phyloP scores from a whole-genome alignment of 495 filamentous ascomycete genomes.

The Daldinia loculata region DNA sequence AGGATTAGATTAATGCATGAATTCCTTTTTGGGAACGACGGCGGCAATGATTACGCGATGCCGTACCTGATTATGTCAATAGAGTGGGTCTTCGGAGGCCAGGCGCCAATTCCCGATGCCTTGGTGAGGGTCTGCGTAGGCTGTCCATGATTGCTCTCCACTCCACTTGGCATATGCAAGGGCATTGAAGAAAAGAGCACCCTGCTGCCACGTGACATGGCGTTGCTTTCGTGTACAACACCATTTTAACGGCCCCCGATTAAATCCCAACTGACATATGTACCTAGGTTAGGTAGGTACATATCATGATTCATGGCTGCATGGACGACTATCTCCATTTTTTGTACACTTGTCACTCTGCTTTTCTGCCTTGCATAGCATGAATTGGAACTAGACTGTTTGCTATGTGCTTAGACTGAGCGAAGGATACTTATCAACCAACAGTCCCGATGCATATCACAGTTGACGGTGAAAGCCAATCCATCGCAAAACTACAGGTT shows the following conservation, averaged over 20 bases:
- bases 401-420: neutral
- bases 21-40: constrained; percentile 29
- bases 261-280: neutral
- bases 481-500: neutral
- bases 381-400: constrained; percentile 2
- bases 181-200: constrained; percentile 15
- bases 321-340: neutral
- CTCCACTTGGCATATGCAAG: constrained; percentile 41
- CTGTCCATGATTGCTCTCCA: constrained; percentile 27
- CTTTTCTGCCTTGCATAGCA: constrained; percentile 4
- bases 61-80: constrained; percentile 43
- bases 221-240: constrained; percentile 34
- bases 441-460: constrained; percentile 16
- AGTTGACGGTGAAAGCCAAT: neutral
- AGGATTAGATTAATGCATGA: constrained; percentile 32
- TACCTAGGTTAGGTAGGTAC: neutral
- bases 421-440: neutral
- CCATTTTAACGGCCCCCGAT: constrained; percentile 12
- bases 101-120: constrained; percentile 37
- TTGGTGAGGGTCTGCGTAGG: constrained; percentile 14
- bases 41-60: constrained; percentile 38
- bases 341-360: neutral
- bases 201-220: constrained; percentile 32
- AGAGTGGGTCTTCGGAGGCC: constrained; percentile 29
- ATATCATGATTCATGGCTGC: neutral